Base-by-base conservation (phyloP, 2,329 filamentous ascomycete species). In the Alternaria postmessia region DNA sequence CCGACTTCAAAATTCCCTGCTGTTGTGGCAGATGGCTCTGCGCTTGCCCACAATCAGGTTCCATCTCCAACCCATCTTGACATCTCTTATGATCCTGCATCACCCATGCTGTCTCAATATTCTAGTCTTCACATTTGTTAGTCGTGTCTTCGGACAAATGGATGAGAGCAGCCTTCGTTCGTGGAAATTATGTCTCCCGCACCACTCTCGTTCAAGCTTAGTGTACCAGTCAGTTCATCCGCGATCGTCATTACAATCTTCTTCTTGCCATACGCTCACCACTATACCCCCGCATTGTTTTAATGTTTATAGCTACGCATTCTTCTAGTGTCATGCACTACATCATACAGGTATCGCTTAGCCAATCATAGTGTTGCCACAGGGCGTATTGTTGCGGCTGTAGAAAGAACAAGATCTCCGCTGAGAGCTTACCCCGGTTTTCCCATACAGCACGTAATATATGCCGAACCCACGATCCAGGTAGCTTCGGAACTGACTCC, bases 151-250 rank as follows among this genome's bases (percentile, higher is more conserved):
- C 46, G 46, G 30, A 38, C 46, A 12, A 18, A 49, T 36, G 46
- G 46, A 49, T 14, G 7, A 7, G 46, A 49, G 0, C 32, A 49
- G 46, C 30, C 18, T 26, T 49, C 46, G 20, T 49, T 49, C 32
- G 20, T 49, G 46, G 46, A 49, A 34, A 36, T 49, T 49, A 38
- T 36, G 46, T 49, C 5, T 49, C 18, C 32, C 14, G 46, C 46
- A 2, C 32, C 8, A 49, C 36, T 49, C 32, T 20, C 5, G 24
- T 12, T 38, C 3, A 6, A 18, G 46, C 22, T 49, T 49, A 49
- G 46, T 18, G 14, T 18, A 24, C 28, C 20, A 48, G 3, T 24
- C 22, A n/a, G 30, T 18, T 22, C 18, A 20, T 38, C 46, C 20
- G 46, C 16, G 32, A 36, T 49, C 32, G 46, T 48, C 46, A 48